Conservation (phyloP, 2,329 filamentous ascomycete genomes). For the Orbilia brochopaga region DNA sequence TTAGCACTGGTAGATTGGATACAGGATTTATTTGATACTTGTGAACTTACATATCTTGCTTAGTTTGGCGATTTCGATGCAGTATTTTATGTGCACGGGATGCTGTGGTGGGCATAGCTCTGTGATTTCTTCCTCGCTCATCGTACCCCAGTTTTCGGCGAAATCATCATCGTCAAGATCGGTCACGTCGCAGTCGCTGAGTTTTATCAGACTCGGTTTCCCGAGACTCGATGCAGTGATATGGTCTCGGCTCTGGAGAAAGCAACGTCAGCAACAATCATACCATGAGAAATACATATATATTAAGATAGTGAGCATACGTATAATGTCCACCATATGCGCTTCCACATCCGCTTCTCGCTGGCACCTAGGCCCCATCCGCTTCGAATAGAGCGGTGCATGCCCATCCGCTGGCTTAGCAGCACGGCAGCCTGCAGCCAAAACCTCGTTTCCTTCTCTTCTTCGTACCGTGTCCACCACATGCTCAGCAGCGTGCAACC, state of each 20-base stretch:
- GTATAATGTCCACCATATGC: constrained; percentile 50
- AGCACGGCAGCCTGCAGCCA: constrained; percentile 44
- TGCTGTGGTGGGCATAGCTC: constrained; percentile 33
- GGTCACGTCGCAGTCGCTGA: constrained; percentile 39
- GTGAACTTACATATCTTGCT: constrained; percentile 40
- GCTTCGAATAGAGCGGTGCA: constrained; percentile 40
- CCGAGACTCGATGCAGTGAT: constrained; percentile 49
- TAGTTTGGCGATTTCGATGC: constrained; percentile 36
- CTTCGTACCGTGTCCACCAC: constrained; percentile 49
- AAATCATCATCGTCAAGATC: constrained; percentile 46
- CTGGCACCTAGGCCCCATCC: constrained; percentile 46
- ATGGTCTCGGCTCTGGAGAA: constrained; percentile 38
- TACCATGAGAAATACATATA: not conserved
- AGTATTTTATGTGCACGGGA: constrained; percentile 39
- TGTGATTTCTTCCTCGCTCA: constrained; percentile 20
- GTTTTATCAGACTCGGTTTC: constrained; percentile 38
- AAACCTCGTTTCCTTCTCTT: constrained; percentile 47
- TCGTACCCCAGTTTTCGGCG: constrained; percentile 33
- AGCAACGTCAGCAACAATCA: constrained; percentile 6
- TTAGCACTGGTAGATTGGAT: not conserved
- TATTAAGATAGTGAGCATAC: constrained; percentile 19
- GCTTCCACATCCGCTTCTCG: constrained; percentile 47
- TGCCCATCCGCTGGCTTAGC: constrained; percentile 47
- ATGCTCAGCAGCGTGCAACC: constrained; percentile 47
- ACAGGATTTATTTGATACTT: not conserved